A percentile compares a stretch with the other conserved stretches of the same genome.
phyloP scores from a whole-genome alignment of 495 filamentous ascomycete genomes.

The Thermothielavioides terrestris region DNA sequence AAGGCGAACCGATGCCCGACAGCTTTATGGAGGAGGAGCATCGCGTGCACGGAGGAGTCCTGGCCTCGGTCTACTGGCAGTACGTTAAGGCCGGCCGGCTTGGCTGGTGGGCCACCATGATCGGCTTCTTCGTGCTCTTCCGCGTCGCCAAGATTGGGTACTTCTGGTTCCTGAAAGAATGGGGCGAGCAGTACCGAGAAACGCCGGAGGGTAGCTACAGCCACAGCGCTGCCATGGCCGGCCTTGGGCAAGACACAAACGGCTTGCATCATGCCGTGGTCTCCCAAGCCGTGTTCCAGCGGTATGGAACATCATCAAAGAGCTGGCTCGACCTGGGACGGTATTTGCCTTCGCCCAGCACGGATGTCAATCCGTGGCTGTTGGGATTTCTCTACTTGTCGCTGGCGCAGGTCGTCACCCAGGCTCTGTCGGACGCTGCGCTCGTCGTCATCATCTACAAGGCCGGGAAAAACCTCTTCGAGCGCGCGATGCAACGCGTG shows the following conservation, averaged over 20 bases:
- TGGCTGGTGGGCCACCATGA: constrained; percentile 57
- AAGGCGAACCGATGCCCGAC: constrained; percentile 45
- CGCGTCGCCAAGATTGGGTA: constrained; percentile 52
- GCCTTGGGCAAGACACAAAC: background rate
- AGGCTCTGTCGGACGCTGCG: constrained; percentile 46
- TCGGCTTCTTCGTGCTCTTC: constrained; percentile 49
- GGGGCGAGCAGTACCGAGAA: constrained; percentile 64
- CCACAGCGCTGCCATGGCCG: background rate
- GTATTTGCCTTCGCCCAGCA: constrained; percentile 53
- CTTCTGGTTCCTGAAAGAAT: constrained; percentile 76
- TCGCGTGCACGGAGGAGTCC: constrained; percentile 65
- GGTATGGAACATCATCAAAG: background rate
- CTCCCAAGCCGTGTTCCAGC: background rate
- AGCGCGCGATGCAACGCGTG: constrained; percentile 56
- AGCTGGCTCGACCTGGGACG: constrained; percentile 36
- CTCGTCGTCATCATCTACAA: constrained; percentile 65
- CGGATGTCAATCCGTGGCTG: constrained; percentile 66
- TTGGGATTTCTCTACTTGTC: constrained; percentile 55
- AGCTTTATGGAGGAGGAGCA: constrained; percentile 80
- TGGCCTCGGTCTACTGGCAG: constrained; percentile 67
- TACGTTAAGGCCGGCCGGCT: constrained; percentile 72
- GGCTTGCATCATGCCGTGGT: background rate
- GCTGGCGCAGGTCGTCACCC: constrained; percentile 45
- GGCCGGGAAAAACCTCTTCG: constrained; percentile 65
- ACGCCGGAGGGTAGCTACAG: background rate